These are phyloP conservation scores for Cladorrhinum sp. DNA, from an alignment of 2,329 filamentous ascomycete species.

Conservation along the genomic window DNA sequence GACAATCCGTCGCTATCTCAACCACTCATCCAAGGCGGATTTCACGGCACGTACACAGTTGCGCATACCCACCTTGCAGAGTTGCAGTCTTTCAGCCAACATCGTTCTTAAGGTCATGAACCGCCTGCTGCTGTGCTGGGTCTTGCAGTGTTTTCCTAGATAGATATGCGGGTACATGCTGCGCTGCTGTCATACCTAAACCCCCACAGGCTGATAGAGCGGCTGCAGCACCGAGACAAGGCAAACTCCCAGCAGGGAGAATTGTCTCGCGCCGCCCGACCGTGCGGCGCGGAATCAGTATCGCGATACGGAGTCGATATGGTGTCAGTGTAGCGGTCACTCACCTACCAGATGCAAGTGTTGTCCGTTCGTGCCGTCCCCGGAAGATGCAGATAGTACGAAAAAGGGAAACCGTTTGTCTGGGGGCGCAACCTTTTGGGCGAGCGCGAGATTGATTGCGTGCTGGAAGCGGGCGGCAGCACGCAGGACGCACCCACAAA, in stretches of 20 bases:
- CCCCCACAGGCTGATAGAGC: conserved; percentile 6
- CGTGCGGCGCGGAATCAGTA: background rate
- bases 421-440: background rate
- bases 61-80: background rate
- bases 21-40: conserved; percentile 2
- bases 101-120: background rate
- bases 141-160: background rate
- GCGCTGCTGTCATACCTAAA: background rate
- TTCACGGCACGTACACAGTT: background rate
- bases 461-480: background rate
- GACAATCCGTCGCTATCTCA: background rate
- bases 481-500: background rate
- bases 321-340: conserved; percentile 20
- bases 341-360: background rate
- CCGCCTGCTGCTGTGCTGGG: background rate
- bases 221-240: conserved; percentile 1
- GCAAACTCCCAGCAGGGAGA: background rate
- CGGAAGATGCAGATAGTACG: background rate
- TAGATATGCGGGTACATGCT: background rate
- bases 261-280: background rate
- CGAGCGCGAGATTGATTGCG: background rate
- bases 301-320: conserved; percentile 8
- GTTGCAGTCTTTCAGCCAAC: background rate
- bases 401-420: background rate
- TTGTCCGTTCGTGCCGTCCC: conserved; percentile 3